Conservation (phyloP, 768 basidiomycete species). For the Aureoboletus auriporus region DNA sequence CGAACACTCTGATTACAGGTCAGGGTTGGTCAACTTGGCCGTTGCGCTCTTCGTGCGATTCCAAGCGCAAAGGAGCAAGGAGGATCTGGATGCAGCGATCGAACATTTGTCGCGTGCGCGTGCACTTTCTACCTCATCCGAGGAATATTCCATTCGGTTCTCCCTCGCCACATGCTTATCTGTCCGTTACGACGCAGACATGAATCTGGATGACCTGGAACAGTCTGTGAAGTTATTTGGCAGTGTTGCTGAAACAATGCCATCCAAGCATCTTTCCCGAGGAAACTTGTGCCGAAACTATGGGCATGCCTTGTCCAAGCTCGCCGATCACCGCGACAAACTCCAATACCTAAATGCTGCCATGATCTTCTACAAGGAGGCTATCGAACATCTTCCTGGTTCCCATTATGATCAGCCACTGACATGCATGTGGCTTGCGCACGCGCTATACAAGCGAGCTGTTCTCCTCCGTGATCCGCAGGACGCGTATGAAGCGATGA, state of each 20-base stretch:
- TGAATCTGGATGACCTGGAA: conserved; percentile 11
- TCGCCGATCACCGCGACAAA: conserved; percentile 1
- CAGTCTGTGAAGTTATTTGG: conserved; percentile 12
- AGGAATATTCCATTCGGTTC: conserved; percentile 3
- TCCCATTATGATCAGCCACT: conserved; percentile 9
- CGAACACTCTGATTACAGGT: conserved; percentile 3
- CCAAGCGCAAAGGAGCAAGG: conserved; percentile 1
- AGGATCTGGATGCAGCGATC: conserved; percentile 18
- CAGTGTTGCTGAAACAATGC: conserved; percentile 6
- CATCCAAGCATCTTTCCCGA: conserved; percentile 8
- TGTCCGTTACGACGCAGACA: conserved; percentile 2
- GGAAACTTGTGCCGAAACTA: conserved; percentile 7
- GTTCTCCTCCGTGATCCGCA: not conserved
- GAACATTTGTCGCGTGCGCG: conserved; percentile 5
- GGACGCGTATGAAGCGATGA: not conserved
- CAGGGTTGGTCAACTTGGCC: conserved; percentile 8
- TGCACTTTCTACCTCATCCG: conserved; percentile 4
- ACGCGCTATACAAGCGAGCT: conserved; percentile 3
- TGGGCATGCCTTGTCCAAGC: conserved; percentile 6
- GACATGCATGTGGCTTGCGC: not conserved
- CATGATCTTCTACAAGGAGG: conserved; percentile 5
- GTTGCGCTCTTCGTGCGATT: conserved; percentile 15
- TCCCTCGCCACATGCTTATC: conserved; percentile 11
- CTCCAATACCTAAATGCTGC: conserved; percentile 7
- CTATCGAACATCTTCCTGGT: conserved; percentile 4